These are phyloP conservation scores for Trichoderma sp. DNA, from an alignment of 2,329 filamentous ascomycete genomes.

Conservation along the genomic window DNA sequence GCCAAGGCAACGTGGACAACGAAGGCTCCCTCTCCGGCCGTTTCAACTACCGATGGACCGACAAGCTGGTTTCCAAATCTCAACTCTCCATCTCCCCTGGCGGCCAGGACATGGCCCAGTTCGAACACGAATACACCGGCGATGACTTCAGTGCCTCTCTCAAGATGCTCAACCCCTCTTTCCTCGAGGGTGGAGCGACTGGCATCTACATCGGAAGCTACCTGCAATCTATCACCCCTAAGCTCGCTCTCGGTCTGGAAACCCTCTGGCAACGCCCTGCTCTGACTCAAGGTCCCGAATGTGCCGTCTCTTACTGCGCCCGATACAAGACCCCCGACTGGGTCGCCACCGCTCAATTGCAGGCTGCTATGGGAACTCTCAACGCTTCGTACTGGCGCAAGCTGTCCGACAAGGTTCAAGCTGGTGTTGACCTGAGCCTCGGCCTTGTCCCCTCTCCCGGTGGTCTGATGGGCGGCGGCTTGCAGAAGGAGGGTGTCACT, in stretches of 20 bases:
- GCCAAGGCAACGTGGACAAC: conserved; percentile 94
- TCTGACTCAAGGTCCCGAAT: conserved; percentile 83
- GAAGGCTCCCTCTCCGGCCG: conserved; percentile 82
- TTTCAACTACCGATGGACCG: conserved; percentile 89
- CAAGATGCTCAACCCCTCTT: conserved; percentile 94
- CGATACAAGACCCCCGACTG: conserved; percentile 91
- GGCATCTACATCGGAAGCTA: conserved; percentile 96
- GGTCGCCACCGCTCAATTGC: conserved; percentile 87
- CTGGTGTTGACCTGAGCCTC: conserved; percentile 90
- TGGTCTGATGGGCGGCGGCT: conserved; percentile 71
- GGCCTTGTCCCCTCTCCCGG: conserved; percentile 67
- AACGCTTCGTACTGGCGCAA: conserved; percentile 92
- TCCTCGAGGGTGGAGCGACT: conserved; percentile 86
- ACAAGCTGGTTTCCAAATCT: conserved; percentile 78
- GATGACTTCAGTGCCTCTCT: conserved; percentile 89
- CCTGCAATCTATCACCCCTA: conserved; percentile 86
- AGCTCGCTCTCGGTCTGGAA: conserved; percentile 84
- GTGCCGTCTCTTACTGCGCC: conserved; percentile 83
- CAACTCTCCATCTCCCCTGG: conserved; percentile 81
- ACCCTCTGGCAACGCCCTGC: conserved; percentile 89
- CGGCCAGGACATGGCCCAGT: conserved; percentile 81
- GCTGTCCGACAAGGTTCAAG: conserved; percentile 92
- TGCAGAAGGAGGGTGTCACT: conserved; percentile 83
- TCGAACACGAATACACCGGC: conserved; percentile 95
- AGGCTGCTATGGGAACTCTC: conserved; percentile 76